Percentiles rank a stretch among this genome's conserved stretches.
These are phyloP conservation scores for Pyricularia pennisetigena DNA, from an alignment of 2,329 filamentous ascomycete genomes.

Conservation along the genomic window DNA sequence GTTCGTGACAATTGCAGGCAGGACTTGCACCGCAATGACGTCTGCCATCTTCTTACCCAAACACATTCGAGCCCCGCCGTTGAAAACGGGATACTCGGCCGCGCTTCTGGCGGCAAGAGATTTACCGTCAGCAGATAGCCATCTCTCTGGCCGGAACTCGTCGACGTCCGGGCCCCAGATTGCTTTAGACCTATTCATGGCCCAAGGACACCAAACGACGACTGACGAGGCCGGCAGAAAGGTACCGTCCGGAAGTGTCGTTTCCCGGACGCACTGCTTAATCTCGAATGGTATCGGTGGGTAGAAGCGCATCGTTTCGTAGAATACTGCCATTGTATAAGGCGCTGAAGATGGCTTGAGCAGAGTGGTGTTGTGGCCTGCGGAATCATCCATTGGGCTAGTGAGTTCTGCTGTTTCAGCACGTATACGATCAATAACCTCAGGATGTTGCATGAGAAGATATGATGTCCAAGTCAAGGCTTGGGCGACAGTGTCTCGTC, in stretches of 20 bases:
- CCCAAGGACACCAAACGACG: conserved; percentile 55
- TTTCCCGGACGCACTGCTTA: conserved; percentile 43
- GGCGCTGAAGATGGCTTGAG: conserved; percentile 36
- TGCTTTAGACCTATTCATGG: conserved; percentile 46
- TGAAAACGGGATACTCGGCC: conserved; percentile 54
- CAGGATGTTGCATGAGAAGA: conserved; percentile 42
- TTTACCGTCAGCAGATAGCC: conserved; percentile 25
- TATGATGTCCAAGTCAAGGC: conserved; percentile 56
- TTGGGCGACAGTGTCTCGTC: conserved; percentile 55
- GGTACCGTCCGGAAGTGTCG: conserved; percentile 51
- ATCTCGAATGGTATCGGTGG: conserved; percentile 59
- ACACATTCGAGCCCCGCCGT: conserved; percentile 51
- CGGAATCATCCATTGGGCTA: conserved; percentile 7
- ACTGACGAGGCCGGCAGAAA: conserved; percentile 42
- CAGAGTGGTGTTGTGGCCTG: conserved; percentile 17
- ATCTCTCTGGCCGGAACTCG: conserved; percentile 45
- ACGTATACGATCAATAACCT: conserved; percentile 28
- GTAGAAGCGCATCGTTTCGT: conserved; percentile 51
- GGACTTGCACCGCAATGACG: conserved; percentile 43
- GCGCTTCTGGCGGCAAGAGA: conserved; percentile 24
- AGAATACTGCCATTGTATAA: conserved; percentile 51
- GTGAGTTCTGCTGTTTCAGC: conserved; percentile 5
- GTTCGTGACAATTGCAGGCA: conserved; percentile 34
- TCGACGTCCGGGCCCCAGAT: conserved; percentile 50
- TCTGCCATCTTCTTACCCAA: conserved; percentile 58